These are phyloP conservation scores for Auricularia heimuer DNA, from an alignment of 768 basidiomycete genomes.

Conservation along the genomic window DNA sequence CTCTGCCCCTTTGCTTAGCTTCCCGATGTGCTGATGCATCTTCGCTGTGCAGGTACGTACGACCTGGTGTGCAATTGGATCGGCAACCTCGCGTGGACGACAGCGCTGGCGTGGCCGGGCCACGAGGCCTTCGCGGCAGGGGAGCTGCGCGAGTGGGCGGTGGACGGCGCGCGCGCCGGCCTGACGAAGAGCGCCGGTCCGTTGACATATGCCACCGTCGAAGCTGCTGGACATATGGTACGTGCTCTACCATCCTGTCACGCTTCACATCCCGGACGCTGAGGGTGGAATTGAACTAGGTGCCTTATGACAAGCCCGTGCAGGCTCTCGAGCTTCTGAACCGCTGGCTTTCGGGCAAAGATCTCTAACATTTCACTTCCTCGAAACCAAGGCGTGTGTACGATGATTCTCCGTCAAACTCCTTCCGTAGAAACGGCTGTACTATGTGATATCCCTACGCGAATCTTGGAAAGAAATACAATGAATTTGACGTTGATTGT, in stretches of 20 bases:
- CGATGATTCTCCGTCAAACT: too few species aligned
- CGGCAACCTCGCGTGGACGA: constrained; percentile 39
- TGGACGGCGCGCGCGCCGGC: constrained; percentile 46
- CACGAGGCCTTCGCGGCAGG: constrained; percentile 34
- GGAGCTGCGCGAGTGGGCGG: constrained; percentile 42
- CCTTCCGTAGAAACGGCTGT: too few species aligned
- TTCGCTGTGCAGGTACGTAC: constrained; percentile 2
- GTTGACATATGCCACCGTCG: constrained; percentile 55
- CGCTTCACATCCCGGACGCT: background rate
- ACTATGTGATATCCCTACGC: too few species aligned
- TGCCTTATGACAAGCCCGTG: constrained; percentile 54
- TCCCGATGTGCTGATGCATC: background rate
- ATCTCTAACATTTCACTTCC: background rate
- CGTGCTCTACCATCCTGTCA: background rate
- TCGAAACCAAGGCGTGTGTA: too few species aligned
- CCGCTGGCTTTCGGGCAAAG: constrained; percentile 33
- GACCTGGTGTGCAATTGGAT: constrained; percentile 25
- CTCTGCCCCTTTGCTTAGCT: background rate
- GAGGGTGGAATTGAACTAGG: constrained; percentile 21
- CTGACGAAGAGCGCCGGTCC: constrained; percentile 43
- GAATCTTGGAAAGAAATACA: too few species aligned
- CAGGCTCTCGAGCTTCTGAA: constrained; percentile 42
- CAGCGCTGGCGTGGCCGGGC: constrained; percentile 51
- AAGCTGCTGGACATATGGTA: constrained; percentile 72
- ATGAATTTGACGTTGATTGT: too few species aligned